phyloP scores from a whole-genome alignment of 2,329 filamentous ascomycete genomes.

The Microdochium trichocladiopsis region DNA sequence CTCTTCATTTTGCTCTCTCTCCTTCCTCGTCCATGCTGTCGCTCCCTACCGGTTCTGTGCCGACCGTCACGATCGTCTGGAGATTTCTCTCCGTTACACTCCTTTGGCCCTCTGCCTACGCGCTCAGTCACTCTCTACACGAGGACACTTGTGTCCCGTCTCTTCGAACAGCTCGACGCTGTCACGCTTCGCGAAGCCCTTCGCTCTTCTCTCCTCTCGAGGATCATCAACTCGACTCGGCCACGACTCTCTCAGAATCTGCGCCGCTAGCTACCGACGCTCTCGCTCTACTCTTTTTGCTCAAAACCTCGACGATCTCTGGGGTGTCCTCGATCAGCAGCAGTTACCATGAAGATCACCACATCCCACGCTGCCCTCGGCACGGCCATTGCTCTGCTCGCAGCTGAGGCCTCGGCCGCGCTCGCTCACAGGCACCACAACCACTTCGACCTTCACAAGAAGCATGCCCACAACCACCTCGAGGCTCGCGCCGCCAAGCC shows the following conservation, averaged over 20 bases:
- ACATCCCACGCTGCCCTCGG: slow-evolving; percentile 41
- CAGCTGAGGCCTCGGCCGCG: slow-evolving; percentile 28
- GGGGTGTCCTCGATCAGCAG: background rate
- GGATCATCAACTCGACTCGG: background rate
- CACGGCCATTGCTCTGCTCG: slow-evolving; percentile 40
- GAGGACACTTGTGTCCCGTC: slow-evolving; percentile 1
- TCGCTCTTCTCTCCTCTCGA: background rate
- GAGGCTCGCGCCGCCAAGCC: background rate
- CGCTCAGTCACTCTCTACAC: slow-evolving; percentile 1
- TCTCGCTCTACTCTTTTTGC: background rate
- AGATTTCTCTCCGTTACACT: background rate
- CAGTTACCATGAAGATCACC: slow-evolving; percentile 43
- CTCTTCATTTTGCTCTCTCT: background rate
- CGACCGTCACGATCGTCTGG: background rate
- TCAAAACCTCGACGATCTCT: slow-evolving; percentile 1
- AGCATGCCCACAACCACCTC: slow-evolving; percentile 25
- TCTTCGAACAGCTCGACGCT: slow-evolving; percentile 1
- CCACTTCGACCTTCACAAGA: slow-evolving; percentile 26
- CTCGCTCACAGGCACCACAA: slow-evolving; percentile 19
- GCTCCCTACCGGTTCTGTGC: background rate
- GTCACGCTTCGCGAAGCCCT: background rate
- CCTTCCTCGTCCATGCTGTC: background rate
- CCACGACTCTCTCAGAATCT: slow-evolving; percentile 1
- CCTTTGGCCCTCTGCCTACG: background rate
- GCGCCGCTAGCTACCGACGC: slow-evolving; percentile 2